Evolutionary conservation across 306 rosid genomes (phyloP).

Genomic region (Parietaria judaica): DNA sequence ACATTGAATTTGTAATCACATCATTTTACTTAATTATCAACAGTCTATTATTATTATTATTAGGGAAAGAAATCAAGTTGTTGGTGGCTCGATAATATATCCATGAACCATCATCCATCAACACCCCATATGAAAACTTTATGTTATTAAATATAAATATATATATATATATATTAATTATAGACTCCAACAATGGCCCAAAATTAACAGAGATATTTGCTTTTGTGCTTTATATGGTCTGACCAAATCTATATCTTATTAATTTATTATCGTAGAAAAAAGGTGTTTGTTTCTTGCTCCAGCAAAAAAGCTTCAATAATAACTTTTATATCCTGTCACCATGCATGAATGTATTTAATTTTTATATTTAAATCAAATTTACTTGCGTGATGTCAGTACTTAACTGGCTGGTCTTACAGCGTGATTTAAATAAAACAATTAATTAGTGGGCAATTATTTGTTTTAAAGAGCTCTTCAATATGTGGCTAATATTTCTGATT

Average conservation of each 20-base stretch:
- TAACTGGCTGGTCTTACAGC: neutral
- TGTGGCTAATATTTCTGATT: too few species aligned
- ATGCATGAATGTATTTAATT: neutral
- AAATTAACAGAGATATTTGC: neutral
- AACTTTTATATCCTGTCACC: neutral
- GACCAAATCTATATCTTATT: constrained; percentile 1
- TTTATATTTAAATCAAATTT: neutral
- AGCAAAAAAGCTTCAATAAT: neutral
- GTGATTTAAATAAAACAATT: neutral
- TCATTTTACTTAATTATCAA: too few species aligned
- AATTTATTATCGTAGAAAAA: neutral
- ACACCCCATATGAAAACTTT: neutral
- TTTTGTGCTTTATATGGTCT: neutral
- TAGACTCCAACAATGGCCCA: constrained; percentile 1
- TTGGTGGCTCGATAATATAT: too few species aligned
- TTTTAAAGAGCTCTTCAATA: too few species aligned
- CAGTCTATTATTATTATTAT: too few species aligned
- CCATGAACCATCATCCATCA: too few species aligned
- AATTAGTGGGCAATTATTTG: too few species aligned
- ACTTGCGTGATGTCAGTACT: neutral
- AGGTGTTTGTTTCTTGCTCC: neutral
- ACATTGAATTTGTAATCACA: too few species aligned
- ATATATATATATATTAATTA: too few species aligned
- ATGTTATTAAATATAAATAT: too few species aligned
- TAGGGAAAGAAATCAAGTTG: too few species aligned